Base-by-base conservation (phyloP, 1,284 basidiomycete species). In the Moniliophthora roreri region DNA sequence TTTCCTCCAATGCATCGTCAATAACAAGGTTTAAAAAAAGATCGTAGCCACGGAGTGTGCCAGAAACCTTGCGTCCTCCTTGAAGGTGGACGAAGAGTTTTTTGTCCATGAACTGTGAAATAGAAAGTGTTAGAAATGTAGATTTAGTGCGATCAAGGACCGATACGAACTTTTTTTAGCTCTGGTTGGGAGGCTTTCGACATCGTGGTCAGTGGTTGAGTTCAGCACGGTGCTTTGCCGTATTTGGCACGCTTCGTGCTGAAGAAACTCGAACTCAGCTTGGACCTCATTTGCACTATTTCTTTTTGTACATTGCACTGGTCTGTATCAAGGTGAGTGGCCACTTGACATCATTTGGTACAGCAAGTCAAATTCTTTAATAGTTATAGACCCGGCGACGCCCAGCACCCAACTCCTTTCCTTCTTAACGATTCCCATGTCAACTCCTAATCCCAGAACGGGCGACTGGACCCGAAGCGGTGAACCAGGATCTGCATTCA, bases 21-120 rank as follows among this genome's bases (percentile, higher is more conserved):
- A 99, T 85, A 56, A 99, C 96, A 39, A 99, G 82, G 72, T 99
- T 99, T 69, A 99, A 78, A 79, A 99, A 99, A 63, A 99, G 89
- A 79, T 99, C 97, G 73, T 96, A 99, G 36, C 97, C 97, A 58
- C 97, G 87, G 52, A 99, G 76, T n/a, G 87, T 88, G 53, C 96
- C 97, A 72, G 92, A 93, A 64, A 99, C 90, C 80, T 93, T 94
- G 64, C 97, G 89, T 54, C 94, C 94, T 51, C 95, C 97, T 69
- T 99, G 96, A 6, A 99, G 79, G 76, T 98, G 88, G 66, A 99
- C 81, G 72, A 94, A 95, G 62, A 98, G 78, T 63, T 90, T 91
- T 79, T 98, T 97, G 83, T 99, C 97, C 92, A 99, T 98, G 70
- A 97, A 99, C 91, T 98, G 67, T 61, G 54, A 51, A 54, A 7